Conservation (phyloP, 169 alveolate species). For the Plasmodium cynomolgi region DNA sequence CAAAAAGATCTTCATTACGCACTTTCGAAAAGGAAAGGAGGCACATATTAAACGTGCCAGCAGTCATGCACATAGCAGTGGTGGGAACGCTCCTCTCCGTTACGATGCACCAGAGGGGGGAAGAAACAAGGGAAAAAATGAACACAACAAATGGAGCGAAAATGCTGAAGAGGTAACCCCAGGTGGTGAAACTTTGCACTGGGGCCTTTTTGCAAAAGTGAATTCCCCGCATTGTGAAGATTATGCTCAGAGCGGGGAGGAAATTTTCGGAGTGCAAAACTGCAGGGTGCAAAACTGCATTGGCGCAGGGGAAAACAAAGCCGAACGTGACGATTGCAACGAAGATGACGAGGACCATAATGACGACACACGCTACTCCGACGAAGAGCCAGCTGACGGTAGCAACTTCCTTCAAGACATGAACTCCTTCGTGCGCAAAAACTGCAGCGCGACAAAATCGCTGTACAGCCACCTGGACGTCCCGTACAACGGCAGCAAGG, state of each 20-base stretch:
- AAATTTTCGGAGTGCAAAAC: neutral
- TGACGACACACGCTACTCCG: neutral
- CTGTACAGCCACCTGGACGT: conserved; percentile 48
- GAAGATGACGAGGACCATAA: neutral
- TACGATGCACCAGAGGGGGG: neutral
- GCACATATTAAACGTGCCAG: neutral
- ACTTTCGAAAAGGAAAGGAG: conserved; percentile 3
- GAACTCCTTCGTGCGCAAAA: conserved; percentile 7
- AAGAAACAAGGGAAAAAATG: neutral
- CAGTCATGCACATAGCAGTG: neutral
- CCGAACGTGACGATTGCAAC: neutral
- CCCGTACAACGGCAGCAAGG: conserved; percentile 39
- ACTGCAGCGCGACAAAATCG: conserved; percentile 30
- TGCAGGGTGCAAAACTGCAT: neutral
- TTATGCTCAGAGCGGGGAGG: neutral
- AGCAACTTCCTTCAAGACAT: neutral
- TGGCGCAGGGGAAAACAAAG: too few species aligned
- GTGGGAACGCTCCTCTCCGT: neutral
- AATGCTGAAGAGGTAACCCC: neutral
- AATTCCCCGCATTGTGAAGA: neutral
- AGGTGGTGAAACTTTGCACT: neutral
- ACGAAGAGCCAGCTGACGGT: neutral
- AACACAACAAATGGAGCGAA: neutral
- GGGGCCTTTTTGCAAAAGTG: neutral
- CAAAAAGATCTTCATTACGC: conserved; percentile 41